Evolutionary conservation across 129 eudicot genomes (phyloP).

Genomic region (Daucus carota): DH1_v3.0 NC_030384.2:43557501-43558000

Average conservation of each 20-base stretch:
- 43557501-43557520: too few relatives aligned
- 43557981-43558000: constrained; percentile 41
- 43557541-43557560: too few relatives aligned
- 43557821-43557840: neutral
- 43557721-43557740: neutral
- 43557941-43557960: constrained; percentile 35
- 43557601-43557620: too few relatives aligned
- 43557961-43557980: constrained; percentile 37
- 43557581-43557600: too few relatives aligned
- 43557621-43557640: too few relatives aligned
- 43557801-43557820: neutral
- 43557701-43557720: neutral
- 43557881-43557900: constrained; percentile 72
- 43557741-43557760: neutral
- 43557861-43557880: constrained; percentile 44
- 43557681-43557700: too few relatives aligned
- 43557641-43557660: too few relatives aligned
- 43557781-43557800: too few relatives aligned
- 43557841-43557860: constrained; percentile 47
- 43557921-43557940: constrained; percentile 35
- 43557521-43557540: too few relatives aligned
- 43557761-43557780: too few relatives aligned
- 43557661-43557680: too few relatives aligned
- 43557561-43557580: too few relatives aligned
- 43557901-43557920: constrained; percentile 39